These are phyloP conservation scores for Geranium incanum DNA, from an alignment of 441 rosid genomes.

Conservation along the genomic window DNA sequence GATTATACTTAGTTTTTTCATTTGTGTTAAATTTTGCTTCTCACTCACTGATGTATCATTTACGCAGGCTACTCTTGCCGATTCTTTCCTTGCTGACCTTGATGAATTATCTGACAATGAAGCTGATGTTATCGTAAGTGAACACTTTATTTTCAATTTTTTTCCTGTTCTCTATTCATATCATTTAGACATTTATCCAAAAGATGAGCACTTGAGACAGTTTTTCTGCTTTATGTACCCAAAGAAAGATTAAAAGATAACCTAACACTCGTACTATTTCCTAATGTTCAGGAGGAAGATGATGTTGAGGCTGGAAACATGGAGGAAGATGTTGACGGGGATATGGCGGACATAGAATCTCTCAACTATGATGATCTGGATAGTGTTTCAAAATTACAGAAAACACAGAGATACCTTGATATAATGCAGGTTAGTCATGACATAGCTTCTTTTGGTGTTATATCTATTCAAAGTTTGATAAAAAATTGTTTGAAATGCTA, in stretches of 20 bases:
- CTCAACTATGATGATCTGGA: constrained; percentile 81
- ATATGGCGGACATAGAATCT: constrained; percentile 53
- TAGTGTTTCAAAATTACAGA: constrained; percentile 69
- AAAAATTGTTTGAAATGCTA: too few species aligned
- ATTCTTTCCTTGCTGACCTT: too few species aligned
- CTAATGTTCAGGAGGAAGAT: constrained; percentile 48
- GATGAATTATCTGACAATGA: constrained; percentile 79
- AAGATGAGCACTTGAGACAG: neutral
- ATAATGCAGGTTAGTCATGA: constrained; percentile 56
- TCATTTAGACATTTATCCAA: neutral
- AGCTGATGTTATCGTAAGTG: constrained; percentile 51
- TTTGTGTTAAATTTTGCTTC: too few species aligned
- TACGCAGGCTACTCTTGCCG: constrained; percentile 68
- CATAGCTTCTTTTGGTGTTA: neutral
- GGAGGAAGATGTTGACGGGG: constrained; percentile 73
- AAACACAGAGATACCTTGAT: constrained; percentile 61
- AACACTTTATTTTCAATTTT: neutral
- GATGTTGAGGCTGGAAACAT: constrained; percentile 47
- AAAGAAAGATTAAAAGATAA: neutral
- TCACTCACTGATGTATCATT: neutral
- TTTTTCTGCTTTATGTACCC: too few species aligned
- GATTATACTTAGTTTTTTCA: too few species aligned
- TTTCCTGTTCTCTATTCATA: too few species aligned
- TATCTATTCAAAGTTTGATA: too few species aligned
- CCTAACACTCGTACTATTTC: neutral